Base-by-base conservation (phyloP, 1,284 basidiomycete species). In the Moesziomyces globuligerus region DNA sequence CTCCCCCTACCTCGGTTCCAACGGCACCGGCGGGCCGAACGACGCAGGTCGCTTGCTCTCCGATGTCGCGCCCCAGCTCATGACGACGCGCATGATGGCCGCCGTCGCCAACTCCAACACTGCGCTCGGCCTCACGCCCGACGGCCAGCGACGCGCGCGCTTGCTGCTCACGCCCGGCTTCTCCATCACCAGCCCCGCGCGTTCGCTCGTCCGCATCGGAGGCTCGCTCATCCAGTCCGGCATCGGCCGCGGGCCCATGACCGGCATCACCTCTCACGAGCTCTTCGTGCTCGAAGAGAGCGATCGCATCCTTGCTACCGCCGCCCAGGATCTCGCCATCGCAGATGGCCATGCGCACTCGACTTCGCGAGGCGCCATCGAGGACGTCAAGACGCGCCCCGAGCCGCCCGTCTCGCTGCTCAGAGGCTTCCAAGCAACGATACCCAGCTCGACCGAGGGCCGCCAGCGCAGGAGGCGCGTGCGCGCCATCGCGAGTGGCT, bases 61-160 rank as follows among this genome's bases (percentile, higher is more conserved):
- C 20, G 80, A 81, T 34, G 73, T 81, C n/a, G 80, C 80, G 18
- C 80, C 80, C 20, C 78, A 82, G 37, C 72, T 82, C 44, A 75
- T 82, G 75, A 75, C 74, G 3, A 79, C 75, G 15, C 52, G 78
- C 18, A 81, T 81, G 67, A 71, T 82, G 49, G 67, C 74, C 18
- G 79, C 79, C 24, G 74, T 80, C 25, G 57, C 72, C 43, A 72
- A 74, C 42, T 75, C 78, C 28, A 68, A 65, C 52, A 71, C 65
- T 18, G 72, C 74, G 17, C 71, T 78, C 32, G 55, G 72, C 18
- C 46, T 75, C 28, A 54, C 72, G 20, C 61, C 74, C 21, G 61
- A 76, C 34, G 60, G 69, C 48, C 67, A 76, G 54, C 56, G 78
- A 15, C 42, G 54, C 15, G 54, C 74, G 40, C 68, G 72, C 8